These are phyloP conservation scores for Lactifluus hygrophoroides DNA, from an alignment of 768 basidiomycete genomes.

Conservation along the genomic window DNA sequence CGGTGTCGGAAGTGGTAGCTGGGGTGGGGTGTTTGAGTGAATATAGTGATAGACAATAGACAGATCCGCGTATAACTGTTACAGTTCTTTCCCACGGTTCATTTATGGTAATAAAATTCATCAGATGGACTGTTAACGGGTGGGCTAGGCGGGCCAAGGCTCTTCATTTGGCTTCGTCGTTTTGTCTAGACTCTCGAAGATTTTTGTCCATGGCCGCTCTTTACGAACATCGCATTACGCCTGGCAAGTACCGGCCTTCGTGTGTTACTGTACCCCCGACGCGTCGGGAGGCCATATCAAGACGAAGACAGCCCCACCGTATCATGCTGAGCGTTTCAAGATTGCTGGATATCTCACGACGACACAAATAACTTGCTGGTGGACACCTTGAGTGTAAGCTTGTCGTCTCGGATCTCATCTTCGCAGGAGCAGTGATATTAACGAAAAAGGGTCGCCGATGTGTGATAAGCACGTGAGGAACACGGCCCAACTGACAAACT, in stretches of 20 bases:
- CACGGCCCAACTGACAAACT: too few relatives aligned
- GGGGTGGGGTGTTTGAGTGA: background rate
- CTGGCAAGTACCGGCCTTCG: too few relatives aligned
- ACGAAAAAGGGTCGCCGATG: slow-evolving; percentile 38
- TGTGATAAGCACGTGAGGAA: slow-evolving; percentile 28
- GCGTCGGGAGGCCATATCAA: background rate
- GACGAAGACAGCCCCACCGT: too few relatives aligned
- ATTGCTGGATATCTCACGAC: too few relatives aligned
- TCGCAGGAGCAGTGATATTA: background rate
- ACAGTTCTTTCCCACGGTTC: slow-evolving; percentile 33
- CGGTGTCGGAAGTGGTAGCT: slow-evolving; percentile 29
- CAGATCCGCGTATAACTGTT: slow-evolving; percentile 26
- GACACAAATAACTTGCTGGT: slow-evolving; percentile 27
- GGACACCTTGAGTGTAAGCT: slow-evolving; percentile 42
- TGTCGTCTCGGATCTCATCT: background rate
- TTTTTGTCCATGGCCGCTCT: too few relatives aligned
- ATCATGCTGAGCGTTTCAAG: slow-evolving; percentile 34
- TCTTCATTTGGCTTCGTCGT: too few relatives aligned
- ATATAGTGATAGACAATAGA: background rate
- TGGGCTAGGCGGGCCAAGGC: background rate
- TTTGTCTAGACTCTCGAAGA: too few relatives aligned
- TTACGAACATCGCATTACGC: too few relatives aligned
- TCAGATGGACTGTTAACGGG: background rate
- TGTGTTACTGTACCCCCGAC: too few relatives aligned
- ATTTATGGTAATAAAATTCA: background rate